Percentiles rank a stretch among this genome's conserved stretches.
Conservation (phyloP, 2,329 filamentous ascomycete species). For the Trichoderma simmonsii region DNA sequence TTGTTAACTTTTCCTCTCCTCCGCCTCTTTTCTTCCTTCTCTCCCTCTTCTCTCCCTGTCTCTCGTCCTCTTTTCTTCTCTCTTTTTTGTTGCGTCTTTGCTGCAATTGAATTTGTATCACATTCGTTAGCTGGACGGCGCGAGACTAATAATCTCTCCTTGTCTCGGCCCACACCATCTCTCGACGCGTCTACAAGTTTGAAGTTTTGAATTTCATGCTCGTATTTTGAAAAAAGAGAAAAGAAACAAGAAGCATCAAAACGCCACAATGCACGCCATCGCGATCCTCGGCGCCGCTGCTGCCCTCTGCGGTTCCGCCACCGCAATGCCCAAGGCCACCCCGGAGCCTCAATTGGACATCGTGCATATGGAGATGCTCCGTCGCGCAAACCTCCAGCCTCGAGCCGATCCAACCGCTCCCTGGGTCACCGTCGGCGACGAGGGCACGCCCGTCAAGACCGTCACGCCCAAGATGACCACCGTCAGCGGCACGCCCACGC, state of each 20-base stretch:
- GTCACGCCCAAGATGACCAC: conserved; percentile 49
- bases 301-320: conserved; percentile 27
- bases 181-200: not conserved
- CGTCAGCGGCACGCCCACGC: conserved; percentile 41
- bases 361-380: not conserved
- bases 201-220: not conserved
- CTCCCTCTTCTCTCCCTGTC: not conserved
- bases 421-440: conserved; percentile 52
- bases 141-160: not conserved
- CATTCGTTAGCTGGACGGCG: not conserved
- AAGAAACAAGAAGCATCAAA: not conserved
- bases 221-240: not conserved
- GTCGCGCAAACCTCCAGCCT: not conserved
- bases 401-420: conserved; percentile 28
- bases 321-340: conserved; percentile 31
- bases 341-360: conserved; percentile 11
- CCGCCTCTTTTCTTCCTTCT: not conserved
- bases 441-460: conserved; percentile 44
- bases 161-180: not conserved
- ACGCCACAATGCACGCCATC: conserved; percentile 32
- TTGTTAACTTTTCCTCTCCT: not conserved
- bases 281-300: conserved; percentile 28
- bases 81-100: not conserved
- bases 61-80: not conserved
- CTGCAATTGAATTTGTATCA: not conserved